These are phyloP conservation scores for Kodamaea leandrae DNA, from an alignment of 805 yeast species.

Conservation along the genomic window DNA sequence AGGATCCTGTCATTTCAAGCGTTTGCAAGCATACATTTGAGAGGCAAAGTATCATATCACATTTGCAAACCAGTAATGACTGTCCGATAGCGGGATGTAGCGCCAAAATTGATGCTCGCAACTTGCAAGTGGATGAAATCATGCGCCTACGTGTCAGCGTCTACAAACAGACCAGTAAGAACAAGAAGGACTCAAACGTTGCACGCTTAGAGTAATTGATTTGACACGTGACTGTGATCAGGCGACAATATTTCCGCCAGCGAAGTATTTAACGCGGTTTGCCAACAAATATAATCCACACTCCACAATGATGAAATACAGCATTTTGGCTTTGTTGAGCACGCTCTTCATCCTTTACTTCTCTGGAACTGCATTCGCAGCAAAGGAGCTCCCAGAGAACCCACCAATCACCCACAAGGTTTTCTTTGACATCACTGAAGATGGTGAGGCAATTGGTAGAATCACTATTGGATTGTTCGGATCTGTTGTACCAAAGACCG, in stretches of 20 bases:
- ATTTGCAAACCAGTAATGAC: constrained; percentile 20
- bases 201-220: constrained; percentile 8
- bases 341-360: constrained; percentile 14
- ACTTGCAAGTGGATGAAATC: constrained; percentile 46
- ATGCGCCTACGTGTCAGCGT: constrained; percentile 56
- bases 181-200: constrained; percentile 7
- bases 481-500: constrained; percentile 77
- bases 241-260: not conserved
- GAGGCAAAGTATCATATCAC: constrained; percentile 38
- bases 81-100: constrained; percentile 67
- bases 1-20: constrained; percentile 52
- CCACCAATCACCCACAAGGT: constrained; percentile 75
- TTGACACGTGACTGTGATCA: constrained; percentile 1
- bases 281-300: constrained; percentile 3
- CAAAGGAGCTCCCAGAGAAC: constrained; percentile 28
- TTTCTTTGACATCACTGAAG: constrained; percentile 82
- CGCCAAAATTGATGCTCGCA: constrained; percentile 29
- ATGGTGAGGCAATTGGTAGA: constrained; percentile 73
- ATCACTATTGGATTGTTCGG: constrained; percentile 87
- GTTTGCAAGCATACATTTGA: constrained; percentile 67
- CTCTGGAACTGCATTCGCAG: constrained; percentile 11
- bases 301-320: constrained; percentile 13
- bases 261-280: not conserved
- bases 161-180: constrained; percentile 18
- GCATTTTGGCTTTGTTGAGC: constrained; percentile 13